Percentiles rank a stretch among this genome's conserved stretches.
Conservation (phyloP, 495 filamentous ascomycete genomes). For the Penicillium manginii region DNA sequence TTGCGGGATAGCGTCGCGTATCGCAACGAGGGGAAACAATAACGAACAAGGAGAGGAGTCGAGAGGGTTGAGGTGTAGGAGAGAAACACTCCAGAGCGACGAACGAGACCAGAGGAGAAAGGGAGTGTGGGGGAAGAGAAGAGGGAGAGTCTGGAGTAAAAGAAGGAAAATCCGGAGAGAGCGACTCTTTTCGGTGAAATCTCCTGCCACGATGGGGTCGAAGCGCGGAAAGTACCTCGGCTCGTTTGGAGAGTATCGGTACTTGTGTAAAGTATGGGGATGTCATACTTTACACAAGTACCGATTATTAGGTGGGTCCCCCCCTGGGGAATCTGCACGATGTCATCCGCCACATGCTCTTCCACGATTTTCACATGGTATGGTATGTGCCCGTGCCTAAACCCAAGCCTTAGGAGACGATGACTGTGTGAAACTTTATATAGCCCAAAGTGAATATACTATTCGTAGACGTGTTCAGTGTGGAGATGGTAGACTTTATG, state of each 20-base stretch:
- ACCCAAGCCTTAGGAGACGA: neutral
- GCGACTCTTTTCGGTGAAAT: conserved; percentile 24
- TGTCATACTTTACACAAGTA: too few species aligned
- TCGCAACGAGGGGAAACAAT: conserved; percentile 8
- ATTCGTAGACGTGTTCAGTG: neutral
- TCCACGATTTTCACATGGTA: conserved; percentile 1
- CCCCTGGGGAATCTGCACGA: conserved; percentile 8
- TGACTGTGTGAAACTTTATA: neutral
- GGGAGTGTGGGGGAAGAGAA: conserved; percentile 11
- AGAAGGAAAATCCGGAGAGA: conserved; percentile 21
- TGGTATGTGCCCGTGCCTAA: neutral
- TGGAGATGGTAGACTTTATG: too few species aligned
- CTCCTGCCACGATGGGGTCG: conserved; percentile 8
- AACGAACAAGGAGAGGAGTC: neutral
- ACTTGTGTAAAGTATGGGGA: too few species aligned
- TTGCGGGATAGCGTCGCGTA: too few species aligned
- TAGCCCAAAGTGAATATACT: neutral
- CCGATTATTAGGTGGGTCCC: conserved; percentile 13
- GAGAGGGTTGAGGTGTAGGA: neutral
- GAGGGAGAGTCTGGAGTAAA: conserved; percentile 18
- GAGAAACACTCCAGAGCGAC: neutral
- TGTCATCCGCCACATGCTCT: conserved; percentile 23
- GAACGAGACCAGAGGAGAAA: conserved; percentile 10
- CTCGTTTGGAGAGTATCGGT: conserved; percentile 9
- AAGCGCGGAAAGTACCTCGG: conserved; percentile 9